Conservation (phyloP, 1,284 basidiomycete species). For the Sanghuangporus sanghuang region DNA sequence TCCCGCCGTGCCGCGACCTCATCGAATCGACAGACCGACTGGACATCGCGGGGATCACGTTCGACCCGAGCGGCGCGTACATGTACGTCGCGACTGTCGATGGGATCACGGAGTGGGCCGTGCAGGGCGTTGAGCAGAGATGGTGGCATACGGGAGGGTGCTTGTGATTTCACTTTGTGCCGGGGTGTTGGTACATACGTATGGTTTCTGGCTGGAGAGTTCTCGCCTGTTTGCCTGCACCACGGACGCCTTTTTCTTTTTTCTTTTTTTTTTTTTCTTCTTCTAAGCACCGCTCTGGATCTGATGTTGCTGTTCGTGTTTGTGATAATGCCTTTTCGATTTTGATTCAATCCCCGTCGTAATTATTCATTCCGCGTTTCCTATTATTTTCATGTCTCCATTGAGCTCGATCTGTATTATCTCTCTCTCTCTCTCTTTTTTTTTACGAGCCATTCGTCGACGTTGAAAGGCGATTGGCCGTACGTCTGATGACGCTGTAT, state of each 20-base stretch:
- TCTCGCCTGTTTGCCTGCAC: neutral
- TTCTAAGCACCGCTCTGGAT: too few species aligned
- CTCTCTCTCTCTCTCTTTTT: too few species aligned
- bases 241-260: neutral
- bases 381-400: too few species aligned
- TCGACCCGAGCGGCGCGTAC: slow-evolving; percentile 62
- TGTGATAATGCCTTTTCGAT: too few species aligned
- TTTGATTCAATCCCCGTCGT: too few species aligned
- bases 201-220: neutral
- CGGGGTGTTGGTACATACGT: neutral
- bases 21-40: slow-evolving; percentile 25
- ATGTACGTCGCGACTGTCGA: slow-evolving; percentile 64
- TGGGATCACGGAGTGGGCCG: slow-evolving; percentile 61
- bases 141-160: slow-evolving; percentile 47
- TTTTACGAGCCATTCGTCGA: too few species aligned
- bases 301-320: too few species aligned
- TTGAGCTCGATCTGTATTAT: too few species aligned
- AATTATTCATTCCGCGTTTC: too few species aligned
- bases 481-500: too few species aligned
- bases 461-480: too few species aligned
- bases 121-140: slow-evolving; percentile 53
- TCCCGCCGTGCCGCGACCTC: slow-evolving; percentile 18
- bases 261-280: neutral
- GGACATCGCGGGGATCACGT: slow-evolving; percentile 69
- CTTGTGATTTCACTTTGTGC: slow-evolving; percentile 18